These are phyloP conservation scores for Mrakia hoshinonis DNA, from an alignment of 768 basidiomycete genomes.

Conservation along the genomic window DNA sequence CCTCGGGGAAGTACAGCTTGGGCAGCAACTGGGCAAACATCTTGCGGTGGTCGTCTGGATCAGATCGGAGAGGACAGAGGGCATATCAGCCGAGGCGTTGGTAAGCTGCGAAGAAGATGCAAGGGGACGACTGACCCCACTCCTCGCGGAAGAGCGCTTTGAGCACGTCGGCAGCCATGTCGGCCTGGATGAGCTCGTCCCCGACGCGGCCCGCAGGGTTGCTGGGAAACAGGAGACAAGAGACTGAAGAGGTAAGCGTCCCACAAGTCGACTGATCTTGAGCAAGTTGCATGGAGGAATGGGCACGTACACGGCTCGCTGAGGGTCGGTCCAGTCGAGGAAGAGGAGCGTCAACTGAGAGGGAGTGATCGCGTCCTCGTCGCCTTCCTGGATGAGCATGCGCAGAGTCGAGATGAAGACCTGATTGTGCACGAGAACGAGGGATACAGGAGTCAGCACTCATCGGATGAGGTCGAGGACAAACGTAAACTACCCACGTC, in stretches of 20 bases:
- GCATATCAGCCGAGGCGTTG: neutral
- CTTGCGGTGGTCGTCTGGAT: slow-evolving; percentile 56
- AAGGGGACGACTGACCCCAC: slow-evolving; percentile 25
- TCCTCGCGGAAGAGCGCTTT: slow-evolving; percentile 46
- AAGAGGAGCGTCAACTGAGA: slow-evolving; percentile 69
- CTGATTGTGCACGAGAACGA: slow-evolving; percentile 41
- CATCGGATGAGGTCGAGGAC: neutral
- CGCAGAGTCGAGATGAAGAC: slow-evolving; percentile 64
- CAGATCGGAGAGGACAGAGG: neutral
- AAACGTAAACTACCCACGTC: slow-evolving; percentile 44
- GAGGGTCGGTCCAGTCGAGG: slow-evolving; percentile 80
- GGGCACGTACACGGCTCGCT: slow-evolving; percentile 52
- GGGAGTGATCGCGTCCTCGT: slow-evolving; percentile 63
- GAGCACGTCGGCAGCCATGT: slow-evolving; percentile 54
- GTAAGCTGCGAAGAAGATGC: neutral
- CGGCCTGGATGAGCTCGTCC: slow-evolving; percentile 48
- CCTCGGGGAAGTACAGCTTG: slow-evolving; percentile 60
- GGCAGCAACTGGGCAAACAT: slow-evolving; percentile 55
- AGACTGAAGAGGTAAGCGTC: neutral
- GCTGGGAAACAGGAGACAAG: slow-evolving; percentile 36
- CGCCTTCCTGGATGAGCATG: slow-evolving; percentile 57
- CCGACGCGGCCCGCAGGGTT: slow-evolving; percentile 43
- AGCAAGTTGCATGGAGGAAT: too few species aligned
- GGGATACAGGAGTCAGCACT: neutral
- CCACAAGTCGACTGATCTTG: too few species aligned